phyloP scores from a whole-genome alignment of 2,329 filamentous ascomycete genomes.

The Fusarium ambrosium region DNA sequence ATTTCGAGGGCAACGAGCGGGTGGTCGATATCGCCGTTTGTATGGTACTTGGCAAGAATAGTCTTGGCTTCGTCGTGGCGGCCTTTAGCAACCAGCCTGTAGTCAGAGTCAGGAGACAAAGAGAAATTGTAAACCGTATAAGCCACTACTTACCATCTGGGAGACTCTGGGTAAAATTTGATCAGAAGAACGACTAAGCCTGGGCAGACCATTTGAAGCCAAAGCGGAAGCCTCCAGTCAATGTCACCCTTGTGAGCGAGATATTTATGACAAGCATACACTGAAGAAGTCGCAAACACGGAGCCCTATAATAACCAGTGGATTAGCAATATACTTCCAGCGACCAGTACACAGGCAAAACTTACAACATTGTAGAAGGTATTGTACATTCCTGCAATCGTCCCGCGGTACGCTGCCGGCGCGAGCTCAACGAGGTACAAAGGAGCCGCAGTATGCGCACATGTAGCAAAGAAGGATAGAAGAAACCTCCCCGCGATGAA shows the following conservation, averaged over 20 bases:
- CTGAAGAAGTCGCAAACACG: conserved; percentile 25
- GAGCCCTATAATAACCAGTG: conserved; percentile 41
- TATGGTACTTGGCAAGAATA: conserved; percentile 59
- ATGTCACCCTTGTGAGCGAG: conserved; percentile 21
- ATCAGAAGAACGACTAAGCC: conserved; percentile 39
- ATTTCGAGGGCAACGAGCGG: conserved; percentile 56
- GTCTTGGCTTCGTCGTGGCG: conserved; percentile 13
- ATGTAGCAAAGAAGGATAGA: conserved; percentile 67
- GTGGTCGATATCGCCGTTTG: conserved; percentile 66
- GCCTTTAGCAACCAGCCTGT: conserved; percentile 21
- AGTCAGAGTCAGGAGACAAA: background rate
- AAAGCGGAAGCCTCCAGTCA: conserved; percentile 35
- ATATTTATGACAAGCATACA: conserved; percentile 31
- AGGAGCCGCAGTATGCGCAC: conserved; percentile 68
- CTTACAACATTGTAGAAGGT: conserved; percentile 55
- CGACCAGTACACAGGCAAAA: background rate
- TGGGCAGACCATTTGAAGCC: conserved; percentile 34
- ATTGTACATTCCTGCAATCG: conserved; percentile 67
- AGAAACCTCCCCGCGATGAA: conserved; percentile 68
- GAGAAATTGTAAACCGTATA: background rate
- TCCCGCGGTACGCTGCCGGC: conserved; percentile 70
- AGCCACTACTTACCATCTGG: conserved; percentile 60
- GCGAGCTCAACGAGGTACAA: conserved; percentile 72
- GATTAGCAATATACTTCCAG: background rate
- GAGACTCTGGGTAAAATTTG: conserved; percentile 71